Evolutionary conservation across 495 filamentous ascomycete species (phyloP), one percentile per base, ranked within the genome.

Genomic region (Penicillium psychrofluorescens): DNA sequence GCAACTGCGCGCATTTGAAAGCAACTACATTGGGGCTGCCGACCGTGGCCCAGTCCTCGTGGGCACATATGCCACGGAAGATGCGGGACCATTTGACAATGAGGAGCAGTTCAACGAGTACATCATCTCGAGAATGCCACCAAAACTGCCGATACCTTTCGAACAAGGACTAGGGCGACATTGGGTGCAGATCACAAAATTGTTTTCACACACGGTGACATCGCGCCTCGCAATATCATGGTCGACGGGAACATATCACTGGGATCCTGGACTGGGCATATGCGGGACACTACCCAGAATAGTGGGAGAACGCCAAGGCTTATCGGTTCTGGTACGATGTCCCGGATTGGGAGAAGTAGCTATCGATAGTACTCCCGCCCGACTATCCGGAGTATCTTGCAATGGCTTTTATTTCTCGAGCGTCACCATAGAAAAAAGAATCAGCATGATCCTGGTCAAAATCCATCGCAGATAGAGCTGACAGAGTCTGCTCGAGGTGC

Each of bases 221-320:
- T 45, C 7, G 43, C 43, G 12, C 43, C 43, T 13, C 38, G 43
- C 28, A 45, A 45, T 12, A 45, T 45, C 8, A 28, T 45, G 15
- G 43, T 45, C 13, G 35, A 39, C 11, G 11, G 11, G 43, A 29
- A 8, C 15, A 34, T 7, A 29, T 45, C 28, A 39, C 36, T 11
- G 43, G 29, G 12, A 30, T 45, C 11, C 32, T 45, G 7, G 43
- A 45, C 11, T 45, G 29, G 43, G 43, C 39, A 8, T 10, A 38
- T 22, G 36, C 36, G 9, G 43, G 43, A 6, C 39, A 36, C 35
- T 31, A 39, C 1, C 43, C 36, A 8, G 36, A 27, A n/a, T 45
- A 36, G 35, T 39, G 30, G 15, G 43, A 45, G 8, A 12, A 28
- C 28, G 29, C 39, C 13, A 38, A 30, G 15, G 43, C 43, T 4